Conservation (phyloP, 1,284 basidiomycete species). For the Ceratorhiza oryzae-sativae region DNA sequence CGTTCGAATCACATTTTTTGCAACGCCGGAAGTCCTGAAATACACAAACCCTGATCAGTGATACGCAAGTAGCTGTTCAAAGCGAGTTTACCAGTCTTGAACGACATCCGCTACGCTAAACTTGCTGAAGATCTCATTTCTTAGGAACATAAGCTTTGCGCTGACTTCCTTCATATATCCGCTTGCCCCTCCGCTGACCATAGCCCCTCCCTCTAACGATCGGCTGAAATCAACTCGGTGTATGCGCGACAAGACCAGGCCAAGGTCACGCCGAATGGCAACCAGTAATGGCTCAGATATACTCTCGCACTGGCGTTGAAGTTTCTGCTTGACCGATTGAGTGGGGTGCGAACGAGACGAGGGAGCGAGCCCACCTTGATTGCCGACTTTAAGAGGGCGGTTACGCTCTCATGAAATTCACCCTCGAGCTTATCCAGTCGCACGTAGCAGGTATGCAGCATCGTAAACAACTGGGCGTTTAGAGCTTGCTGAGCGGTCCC, state of each 20-base stretch:
- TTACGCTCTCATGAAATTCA: constrained; percentile 73
- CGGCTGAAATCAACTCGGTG: constrained; percentile 84
- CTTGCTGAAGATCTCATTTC: constrained; percentile 73
- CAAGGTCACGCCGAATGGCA: constrained; percentile 80
- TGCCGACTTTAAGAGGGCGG: constrained; percentile 64
- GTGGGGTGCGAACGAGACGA: neutral
- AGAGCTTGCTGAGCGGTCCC: constrained; percentile 78
- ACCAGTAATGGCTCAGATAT: constrained; percentile 74
- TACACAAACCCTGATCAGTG: neutral
- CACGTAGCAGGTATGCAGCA: constrained; percentile 77
- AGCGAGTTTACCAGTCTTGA: constrained; percentile 68
- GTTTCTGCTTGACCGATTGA: constrained; percentile 55
- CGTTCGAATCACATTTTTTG: constrained; percentile 76
- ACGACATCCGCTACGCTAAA: constrained; percentile 74
- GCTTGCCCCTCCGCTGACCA: constrained; percentile 64
- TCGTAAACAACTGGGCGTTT: constrained; percentile 80
- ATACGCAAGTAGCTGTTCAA: neutral
- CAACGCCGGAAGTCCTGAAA: constrained; percentile 70
- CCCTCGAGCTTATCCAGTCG: constrained; percentile 72
- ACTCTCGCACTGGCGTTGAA: constrained; percentile 64
- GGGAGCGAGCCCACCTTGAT: constrained; percentile 60
- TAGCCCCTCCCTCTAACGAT: constrained; percentile 47
- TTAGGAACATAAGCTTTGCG: constrained; percentile 83
- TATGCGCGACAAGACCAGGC: constrained; percentile 77
- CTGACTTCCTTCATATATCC: constrained; percentile 89